Conservation (phyloP, 148 eudicot species). For the Vaccinium darrowii region DNA sequence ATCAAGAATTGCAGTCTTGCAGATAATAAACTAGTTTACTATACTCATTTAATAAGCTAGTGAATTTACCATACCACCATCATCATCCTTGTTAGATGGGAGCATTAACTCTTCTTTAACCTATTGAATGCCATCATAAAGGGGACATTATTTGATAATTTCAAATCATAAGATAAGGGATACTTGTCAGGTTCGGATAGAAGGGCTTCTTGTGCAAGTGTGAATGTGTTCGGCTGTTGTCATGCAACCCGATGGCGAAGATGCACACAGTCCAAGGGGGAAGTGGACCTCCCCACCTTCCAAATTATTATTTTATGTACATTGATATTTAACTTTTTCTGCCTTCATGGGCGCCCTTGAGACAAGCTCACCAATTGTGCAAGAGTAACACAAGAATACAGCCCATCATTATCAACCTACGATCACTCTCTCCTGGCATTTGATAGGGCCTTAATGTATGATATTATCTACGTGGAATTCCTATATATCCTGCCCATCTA, state of each 20-base stretch:
- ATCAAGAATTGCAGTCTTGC: neutral
- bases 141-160: neutral
- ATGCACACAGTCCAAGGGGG: neutral
- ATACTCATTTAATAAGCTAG: neutral
- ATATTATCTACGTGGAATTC: neutral
- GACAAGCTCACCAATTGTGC: neutral
- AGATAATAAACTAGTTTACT: neutral
- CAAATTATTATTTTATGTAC: neutral
- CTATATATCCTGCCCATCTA: neutral
- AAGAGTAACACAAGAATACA: neutral
- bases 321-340: neutral
- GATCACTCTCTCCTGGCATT: neutral
- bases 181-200: slow-evolving; percentile 11
- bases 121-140: neutral
- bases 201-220: neutral
- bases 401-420: neutral
- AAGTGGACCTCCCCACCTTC: neutral
- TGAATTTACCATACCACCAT: neutral
- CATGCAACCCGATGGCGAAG: neutral
- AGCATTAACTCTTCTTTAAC: neutral
- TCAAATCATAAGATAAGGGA: neutral
- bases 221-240: neutral
- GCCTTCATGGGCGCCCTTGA: neutral
- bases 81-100: neutral
- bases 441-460: neutral